Percentiles rank a stretch among this genome's conserved stretches.
Conservation (phyloP, 2,329 filamentous ascomycete genomes). For the Grosmannia clavigera region DNA sequence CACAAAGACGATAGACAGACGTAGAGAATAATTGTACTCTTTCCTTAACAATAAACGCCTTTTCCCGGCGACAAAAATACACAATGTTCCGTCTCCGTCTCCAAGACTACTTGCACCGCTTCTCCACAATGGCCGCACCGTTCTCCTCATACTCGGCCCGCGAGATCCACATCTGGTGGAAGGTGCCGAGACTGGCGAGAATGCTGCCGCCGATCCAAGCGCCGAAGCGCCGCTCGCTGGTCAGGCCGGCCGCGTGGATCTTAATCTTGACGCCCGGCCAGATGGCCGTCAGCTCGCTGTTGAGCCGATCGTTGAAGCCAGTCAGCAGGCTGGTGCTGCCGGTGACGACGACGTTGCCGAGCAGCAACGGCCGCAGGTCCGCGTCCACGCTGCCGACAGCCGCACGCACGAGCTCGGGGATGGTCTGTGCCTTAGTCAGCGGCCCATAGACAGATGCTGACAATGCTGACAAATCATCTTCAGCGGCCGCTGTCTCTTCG, state of each 20-base stretch:
- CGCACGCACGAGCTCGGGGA: slow-evolving; percentile 69
- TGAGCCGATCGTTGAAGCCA: slow-evolving; percentile 83
- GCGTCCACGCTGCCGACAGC: slow-evolving; percentile 74
- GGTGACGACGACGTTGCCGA: slow-evolving; percentile 86
- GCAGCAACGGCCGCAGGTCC: slow-evolving; percentile 70
- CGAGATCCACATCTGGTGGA: slow-evolving; percentile 99
- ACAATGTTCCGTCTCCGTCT: background rate
- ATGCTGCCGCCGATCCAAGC: slow-evolving; percentile 97
- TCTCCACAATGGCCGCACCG: slow-evolving; percentile 80
- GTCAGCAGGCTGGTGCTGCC: slow-evolving; percentile 79
- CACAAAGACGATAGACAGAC: too few species aligned
- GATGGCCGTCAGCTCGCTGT: slow-evolving; percentile 66
- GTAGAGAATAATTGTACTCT: background rate
- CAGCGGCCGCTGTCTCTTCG: slow-evolving; percentile 3
- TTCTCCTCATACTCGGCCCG: slow-evolving; percentile 97
- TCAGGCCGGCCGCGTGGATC: slow-evolving; percentile 75
- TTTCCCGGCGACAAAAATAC: background rate
- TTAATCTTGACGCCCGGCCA: slow-evolving; percentile 81
- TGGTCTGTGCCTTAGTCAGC: slow-evolving; percentile 60
- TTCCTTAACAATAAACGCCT: background rate
- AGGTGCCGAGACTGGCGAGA: slow-evolving; percentile 85
- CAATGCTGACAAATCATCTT: background rate
- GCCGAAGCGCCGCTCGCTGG: slow-evolving; percentile 76
- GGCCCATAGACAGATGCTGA: slow-evolving; percentile 1
- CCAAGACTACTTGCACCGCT: slow-evolving; percentile 69